Conservation (phyloP, 1,284 basidiomycete genomes). For the Sanghuangporus baumii region DNA sequence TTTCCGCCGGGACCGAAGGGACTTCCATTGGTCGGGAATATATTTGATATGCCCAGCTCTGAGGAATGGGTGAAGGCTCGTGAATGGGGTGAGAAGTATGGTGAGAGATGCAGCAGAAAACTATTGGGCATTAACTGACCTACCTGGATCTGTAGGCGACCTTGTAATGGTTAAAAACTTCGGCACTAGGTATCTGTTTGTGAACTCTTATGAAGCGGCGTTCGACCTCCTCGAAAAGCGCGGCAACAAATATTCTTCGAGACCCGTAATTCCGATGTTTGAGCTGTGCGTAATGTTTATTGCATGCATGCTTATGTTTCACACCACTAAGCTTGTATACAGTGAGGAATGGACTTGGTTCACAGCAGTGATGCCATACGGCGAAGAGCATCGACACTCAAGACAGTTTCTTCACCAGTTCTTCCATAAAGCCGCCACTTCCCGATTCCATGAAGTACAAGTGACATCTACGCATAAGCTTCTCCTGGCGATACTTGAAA, state of each 20-base stretch:
- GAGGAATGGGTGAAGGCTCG: conserved; percentile 16
- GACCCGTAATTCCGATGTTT: conserved; percentile 18
- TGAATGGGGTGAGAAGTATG: conserved; percentile 20
- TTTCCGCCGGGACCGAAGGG: conserved; percentile 16
- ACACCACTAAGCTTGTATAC: not conserved
- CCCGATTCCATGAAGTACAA: not conserved
- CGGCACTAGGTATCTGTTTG: conserved; percentile 20
- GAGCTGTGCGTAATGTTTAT: not conserved
- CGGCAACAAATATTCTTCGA: conserved; percentile 21
- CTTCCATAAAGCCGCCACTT: not conserved
- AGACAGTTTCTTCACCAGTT: conserved; percentile 4
- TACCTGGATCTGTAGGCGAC: conserved; percentile 14
- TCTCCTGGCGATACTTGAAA: not conserved
- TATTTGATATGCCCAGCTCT: conserved; percentile 17
- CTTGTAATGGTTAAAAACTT: conserved; percentile 21
- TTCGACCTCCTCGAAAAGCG: conserved; percentile 23
- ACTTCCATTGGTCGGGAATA: conserved; percentile 19
- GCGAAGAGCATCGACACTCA: not conserved
- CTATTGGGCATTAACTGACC: not conserved
- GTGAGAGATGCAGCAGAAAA: not conserved
- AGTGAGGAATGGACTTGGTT: not conserved
- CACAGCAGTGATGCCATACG: conserved; percentile 2
- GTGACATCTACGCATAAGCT: not conserved
- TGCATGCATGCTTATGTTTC: not conserved
- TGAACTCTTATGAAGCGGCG: conserved; percentile 22